Evolutionary conservation across 73 alveolate genomes (phyloP).

Genomic region (Vitrella brassicaformis): DNA sequence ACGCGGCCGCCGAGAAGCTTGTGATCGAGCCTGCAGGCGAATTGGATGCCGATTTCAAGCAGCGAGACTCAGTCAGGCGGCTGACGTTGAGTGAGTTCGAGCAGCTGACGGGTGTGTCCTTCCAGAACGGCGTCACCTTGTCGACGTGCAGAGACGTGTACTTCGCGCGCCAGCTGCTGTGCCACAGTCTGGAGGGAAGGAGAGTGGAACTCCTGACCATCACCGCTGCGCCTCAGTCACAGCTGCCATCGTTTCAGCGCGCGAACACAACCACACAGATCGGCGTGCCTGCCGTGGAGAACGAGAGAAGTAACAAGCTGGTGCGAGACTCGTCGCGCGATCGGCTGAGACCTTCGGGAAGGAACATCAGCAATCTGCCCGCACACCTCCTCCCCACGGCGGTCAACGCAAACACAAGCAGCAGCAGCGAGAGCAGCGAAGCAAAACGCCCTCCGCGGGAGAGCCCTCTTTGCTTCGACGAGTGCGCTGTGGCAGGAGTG

Average conservation of each 20-base stretch:
- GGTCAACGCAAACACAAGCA: no score
- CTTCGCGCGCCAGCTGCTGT: conserved; percentile 15
- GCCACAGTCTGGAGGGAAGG: conserved; percentile 8
- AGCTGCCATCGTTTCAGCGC: no score
- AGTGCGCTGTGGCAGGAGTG: no score
- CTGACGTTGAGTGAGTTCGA: not conserved
- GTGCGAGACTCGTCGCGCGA: no score
- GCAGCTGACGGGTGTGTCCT: not conserved
- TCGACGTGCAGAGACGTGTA: not conserved
- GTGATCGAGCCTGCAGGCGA: not conserved
- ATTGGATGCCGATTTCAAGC: not conserved
- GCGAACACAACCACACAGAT: no score
- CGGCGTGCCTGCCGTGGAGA: no score
- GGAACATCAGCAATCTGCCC: not conserved
- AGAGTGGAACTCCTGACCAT: conserved; percentile 16
- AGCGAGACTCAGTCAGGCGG: not conserved
- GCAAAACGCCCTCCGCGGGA: no score
- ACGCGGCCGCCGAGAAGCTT: not conserved
- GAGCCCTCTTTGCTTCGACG: no score
- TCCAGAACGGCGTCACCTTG: not conserved
- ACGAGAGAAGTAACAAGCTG: no score
- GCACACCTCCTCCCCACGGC: not conserved
- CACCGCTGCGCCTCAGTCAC: not conserved
- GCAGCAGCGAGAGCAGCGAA: not conserved
- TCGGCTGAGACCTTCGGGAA: not conserved